Conservation (phyloP, 345 rosid species). For the Mercurialis annua region DNA sequence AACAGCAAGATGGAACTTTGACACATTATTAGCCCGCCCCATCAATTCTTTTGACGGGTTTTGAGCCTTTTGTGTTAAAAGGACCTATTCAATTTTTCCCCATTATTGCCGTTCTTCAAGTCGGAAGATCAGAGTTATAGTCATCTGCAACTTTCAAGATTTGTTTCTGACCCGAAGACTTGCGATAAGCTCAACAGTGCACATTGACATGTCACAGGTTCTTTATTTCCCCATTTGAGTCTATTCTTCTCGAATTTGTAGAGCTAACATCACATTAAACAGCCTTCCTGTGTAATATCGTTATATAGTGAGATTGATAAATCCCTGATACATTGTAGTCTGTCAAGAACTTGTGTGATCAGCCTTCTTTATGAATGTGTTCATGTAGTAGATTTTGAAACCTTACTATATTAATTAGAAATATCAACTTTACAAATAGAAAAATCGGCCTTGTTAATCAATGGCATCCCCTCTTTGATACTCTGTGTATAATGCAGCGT, state of each 20-base stretch:
- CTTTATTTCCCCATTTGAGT: conserved; percentile 26
- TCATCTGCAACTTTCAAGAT: conserved; percentile 17
- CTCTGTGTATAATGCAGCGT: not conserved
- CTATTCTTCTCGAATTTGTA: conserved; percentile 20
- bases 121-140: conserved; percentile 26
- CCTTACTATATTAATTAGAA: conserved; percentile 19
- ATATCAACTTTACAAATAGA: conserved; percentile 21
- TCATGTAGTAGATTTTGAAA: conserved; percentile 23
- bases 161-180: conserved; percentile 31
- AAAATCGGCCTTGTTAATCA: conserved; percentile 13
- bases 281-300: conserved; percentile 26
- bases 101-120: conserved; percentile 16
- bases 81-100: conserved; percentile 19
- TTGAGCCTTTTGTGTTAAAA: conserved; percentile 30
- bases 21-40: conserved; percentile 21
- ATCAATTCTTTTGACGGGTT: conserved; percentile 30
- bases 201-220: conserved; percentile 28
- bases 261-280: conserved; percentile 31
- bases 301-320: conserved; percentile 25
- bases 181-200: conserved; percentile 25
- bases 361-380: conserved; percentile 33
- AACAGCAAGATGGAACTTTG: conserved; percentile 34
- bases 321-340: conserved; percentile 14
- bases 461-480: not conserved
- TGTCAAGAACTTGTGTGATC: conserved; percentile 22